Base-by-base conservation (phyloP, 345 rosid species). In the Cochlearia excelsa region DNA sequence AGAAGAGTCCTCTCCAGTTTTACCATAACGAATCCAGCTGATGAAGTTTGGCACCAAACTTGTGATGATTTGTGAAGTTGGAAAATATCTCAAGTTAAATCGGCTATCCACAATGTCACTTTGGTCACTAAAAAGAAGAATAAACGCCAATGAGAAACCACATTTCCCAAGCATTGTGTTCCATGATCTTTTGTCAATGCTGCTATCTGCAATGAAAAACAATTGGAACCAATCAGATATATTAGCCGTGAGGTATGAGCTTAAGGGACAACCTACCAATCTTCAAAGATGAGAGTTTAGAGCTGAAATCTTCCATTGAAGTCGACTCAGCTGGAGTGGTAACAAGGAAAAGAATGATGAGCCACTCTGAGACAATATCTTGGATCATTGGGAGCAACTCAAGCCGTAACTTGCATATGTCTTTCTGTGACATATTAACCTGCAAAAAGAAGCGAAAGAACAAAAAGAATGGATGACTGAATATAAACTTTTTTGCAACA, bases 311-410 rank as follows among this genome's bases (percentile, higher is more conserved):
- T 77, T 86, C 95, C 66, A 78, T 67, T 61, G 86, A 72, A 34
- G 80, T 79, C 46, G 82, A 77, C 70, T 88, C 87, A 46, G 94
- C 83, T 61, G 99, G 86, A 53, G 87, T 82, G 31, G 85, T 77
- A 51, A 80, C 68, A 56, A 84, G 72, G 69, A 84, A 85, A 55
- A 84, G 79, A 63, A 92, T 81, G 51, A 83, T 80, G 61, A 82
- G 73, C 99, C 99, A 92, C 81, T 89, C 95, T 53, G 75, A 81
- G 68, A 89, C 75, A 73, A 76, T 77, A 26, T 89, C 97, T 70
- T 88, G 94, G 77, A 89, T 78, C 91, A 92, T 80, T 4, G 97
- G 97, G 62, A 92, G 74, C 67, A 92, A 74, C 66, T 92, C 97
- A 64, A 83, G 81, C 66, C 82, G 90, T 67, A 89, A 75, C 78